phyloP scores from a whole-genome alignment of 2,329 filamentous ascomycete species.

The Paradendryphiella salina region DNA sequence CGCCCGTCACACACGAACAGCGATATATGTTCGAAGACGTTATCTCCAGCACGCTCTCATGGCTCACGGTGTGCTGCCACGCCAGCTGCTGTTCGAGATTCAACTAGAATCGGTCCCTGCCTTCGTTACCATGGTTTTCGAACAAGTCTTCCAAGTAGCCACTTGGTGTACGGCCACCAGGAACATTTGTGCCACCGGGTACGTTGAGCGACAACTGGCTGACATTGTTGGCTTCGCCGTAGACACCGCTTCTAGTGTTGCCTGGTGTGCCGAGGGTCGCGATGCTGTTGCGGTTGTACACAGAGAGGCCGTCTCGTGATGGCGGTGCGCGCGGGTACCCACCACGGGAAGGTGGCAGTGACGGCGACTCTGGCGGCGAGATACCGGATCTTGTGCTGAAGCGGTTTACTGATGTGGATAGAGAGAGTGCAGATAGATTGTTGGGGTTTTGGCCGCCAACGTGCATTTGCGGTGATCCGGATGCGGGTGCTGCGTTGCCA shows the following conservation, averaged over 20 bases:
- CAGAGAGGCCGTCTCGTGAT: constrained; percentile 37
- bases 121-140: constrained; percentile 64
- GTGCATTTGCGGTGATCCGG: constrained; percentile 48
- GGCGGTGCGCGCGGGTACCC: constrained; percentile 40
- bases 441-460: constrained; percentile 46
- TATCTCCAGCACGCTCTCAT: neutral
- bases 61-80: constrained; percentile 9
- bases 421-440: constrained; percentile 38
- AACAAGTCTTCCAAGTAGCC: constrained; percentile 89
- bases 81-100: constrained; percentile 21
- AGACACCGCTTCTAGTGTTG: constrained; percentile 37
- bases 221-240: constrained; percentile 45
- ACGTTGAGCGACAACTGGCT: constrained; percentile 69
- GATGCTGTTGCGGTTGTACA: constrained; percentile 46
- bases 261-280: constrained; percentile 40
- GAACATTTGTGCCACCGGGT: constrained; percentile 50
- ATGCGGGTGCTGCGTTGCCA: constrained; percentile 57
- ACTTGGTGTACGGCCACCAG: constrained; percentile 76
- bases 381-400: constrained; percentile 39
- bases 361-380: constrained; percentile 43
- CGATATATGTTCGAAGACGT: constrained; percentile 5
- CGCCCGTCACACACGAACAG: neutral
- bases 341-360: constrained; percentile 43
- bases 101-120: constrained; percentile 40
- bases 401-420: constrained; percentile 39